Conservation (phyloP, 768 basidiomycete species). For the Hortiboletus flavorubellus region DNA sequence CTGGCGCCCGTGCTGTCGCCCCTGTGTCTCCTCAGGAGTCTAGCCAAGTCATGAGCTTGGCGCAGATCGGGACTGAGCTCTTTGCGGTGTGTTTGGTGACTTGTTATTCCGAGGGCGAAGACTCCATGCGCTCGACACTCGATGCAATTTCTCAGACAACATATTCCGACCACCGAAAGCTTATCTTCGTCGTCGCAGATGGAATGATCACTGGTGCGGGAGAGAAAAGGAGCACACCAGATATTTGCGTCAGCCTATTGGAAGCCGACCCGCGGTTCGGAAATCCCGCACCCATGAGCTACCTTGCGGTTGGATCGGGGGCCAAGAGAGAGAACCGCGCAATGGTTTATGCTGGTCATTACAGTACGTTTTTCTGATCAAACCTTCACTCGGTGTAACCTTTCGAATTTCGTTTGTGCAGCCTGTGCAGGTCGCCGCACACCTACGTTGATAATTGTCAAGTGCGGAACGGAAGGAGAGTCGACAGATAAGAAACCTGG, state of each 20-base stretch:
- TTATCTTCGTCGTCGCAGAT: slow-evolving; percentile 93
- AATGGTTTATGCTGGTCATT: slow-evolving; percentile 99
- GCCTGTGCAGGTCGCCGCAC: slow-evolving; percentile 87
- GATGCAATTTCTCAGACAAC: slow-evolving; percentile 90
- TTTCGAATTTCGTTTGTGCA: slow-evolving; percentile 24
- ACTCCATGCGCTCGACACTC: slow-evolving; percentile 84
- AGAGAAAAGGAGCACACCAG: slow-evolving; percentile 93
- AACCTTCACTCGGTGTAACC: background rate
- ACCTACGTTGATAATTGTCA: slow-evolving; percentile 91
- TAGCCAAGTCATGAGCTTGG: slow-evolving; percentile 62
- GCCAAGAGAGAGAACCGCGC: slow-evolving; percentile 89
- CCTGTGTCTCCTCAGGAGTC: slow-evolving; percentile 45
- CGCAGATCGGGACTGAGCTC: slow-evolving; percentile 91
- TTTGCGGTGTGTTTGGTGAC: slow-evolving; percentile 96
- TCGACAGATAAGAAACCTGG: slow-evolving; percentile 90
- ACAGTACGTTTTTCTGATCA: slow-evolving; percentile 58
- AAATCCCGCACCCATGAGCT: slow-evolving; percentile 93
- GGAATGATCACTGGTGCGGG: slow-evolving; percentile 99
- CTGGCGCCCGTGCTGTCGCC: slow-evolving; percentile 46
- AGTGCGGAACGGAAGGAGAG: slow-evolving; percentile 91
- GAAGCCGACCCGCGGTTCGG: slow-evolving; percentile 96
- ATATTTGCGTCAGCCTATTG: slow-evolving; percentile 88
- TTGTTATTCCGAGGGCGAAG: slow-evolving; percentile 97
- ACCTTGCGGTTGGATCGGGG: slow-evolving; percentile 86
- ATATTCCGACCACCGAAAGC: slow-evolving; percentile 89